These are phyloP conservation scores for Crithidia thermophila DNA, from an alignment of 208 protist genomes.

Conservation along the genomic window DNA sequence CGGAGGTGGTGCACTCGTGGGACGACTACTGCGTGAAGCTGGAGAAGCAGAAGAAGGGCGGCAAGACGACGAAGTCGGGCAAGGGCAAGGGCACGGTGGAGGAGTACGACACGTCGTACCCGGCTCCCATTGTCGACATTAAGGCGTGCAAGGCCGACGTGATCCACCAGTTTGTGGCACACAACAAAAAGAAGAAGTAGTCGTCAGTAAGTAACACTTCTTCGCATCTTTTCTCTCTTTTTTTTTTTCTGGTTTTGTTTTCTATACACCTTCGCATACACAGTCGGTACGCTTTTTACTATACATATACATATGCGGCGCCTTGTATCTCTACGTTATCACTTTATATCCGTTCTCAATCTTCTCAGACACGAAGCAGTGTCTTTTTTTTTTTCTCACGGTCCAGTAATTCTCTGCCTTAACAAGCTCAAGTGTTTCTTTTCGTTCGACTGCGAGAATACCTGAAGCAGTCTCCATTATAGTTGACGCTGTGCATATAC, in stretches of 20 bases:
- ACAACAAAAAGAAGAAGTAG: conserved; percentile 26
- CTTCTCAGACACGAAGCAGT: neutral
- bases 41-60: conserved; percentile 10
- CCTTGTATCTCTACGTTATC: neutral
- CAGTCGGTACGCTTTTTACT: no score
- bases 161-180: conserved; percentile 51
- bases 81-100: neutral
- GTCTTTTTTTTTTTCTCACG: conserved; percentile 3
- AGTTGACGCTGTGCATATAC: no score
- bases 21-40: conserved; percentile 56
- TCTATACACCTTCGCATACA: conserved; percentile 20
- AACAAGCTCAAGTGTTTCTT: neutral
- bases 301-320: neutral
- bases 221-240: neutral
- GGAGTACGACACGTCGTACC: conserved; percentile 49
- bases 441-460: no score
- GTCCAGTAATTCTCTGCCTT: neutral
- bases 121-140: conserved; percentile 65
- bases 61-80: neutral
- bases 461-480: no score
- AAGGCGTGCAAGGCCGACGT: conserved; percentile 49
- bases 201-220: neutral
- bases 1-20: conserved; percentile 68
- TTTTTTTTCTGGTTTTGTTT: conserved; percentile 1
- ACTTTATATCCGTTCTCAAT: no score